A percentile compares a stretch with the other conserved stretches of the same genome.
phyloP scores from a whole-genome alignment of 2,329 filamentous ascomycete genomes.

The Colletotrichum shisoi region DNA sequence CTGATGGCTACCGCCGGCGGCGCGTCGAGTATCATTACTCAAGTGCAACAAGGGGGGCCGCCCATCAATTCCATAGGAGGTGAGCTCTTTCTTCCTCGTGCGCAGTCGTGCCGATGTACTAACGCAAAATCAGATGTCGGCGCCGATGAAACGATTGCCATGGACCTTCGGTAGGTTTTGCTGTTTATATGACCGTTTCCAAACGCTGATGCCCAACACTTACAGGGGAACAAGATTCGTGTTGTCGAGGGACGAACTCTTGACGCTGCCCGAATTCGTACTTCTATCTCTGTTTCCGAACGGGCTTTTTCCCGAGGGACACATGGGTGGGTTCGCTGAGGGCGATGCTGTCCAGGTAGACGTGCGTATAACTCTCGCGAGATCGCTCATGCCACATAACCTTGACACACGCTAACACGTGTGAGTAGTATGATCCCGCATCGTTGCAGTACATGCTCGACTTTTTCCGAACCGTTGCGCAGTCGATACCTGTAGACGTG shows the following conservation, averaged over 20 bases:
- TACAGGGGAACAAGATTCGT: conserved; percentile 89
- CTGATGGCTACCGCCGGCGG: conserved; percentile 98
- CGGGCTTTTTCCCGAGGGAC: conserved; percentile 94
- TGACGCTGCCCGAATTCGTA: conserved; percentile 96
- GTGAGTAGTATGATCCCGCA: conserved; percentile 85
- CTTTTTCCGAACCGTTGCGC: conserved; percentile 94
- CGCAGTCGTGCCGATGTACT: conserved; percentile 27
- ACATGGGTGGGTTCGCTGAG: conserved; percentile 91
- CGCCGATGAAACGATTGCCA: conserved; percentile 90
- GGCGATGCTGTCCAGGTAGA: conserved; percentile 96
- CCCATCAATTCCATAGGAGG: conserved; percentile 89
- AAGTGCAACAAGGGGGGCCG: conserved; percentile 93
- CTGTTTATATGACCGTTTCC: background rate
- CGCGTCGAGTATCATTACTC: conserved; percentile 97
- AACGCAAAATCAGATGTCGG: conserved; percentile 67
- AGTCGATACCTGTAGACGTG: conserved; percentile 84
- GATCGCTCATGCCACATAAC: background rate
- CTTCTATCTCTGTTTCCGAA: conserved; percentile 97
- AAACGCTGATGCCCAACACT: conserved; percentile 44
- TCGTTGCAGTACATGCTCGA: conserved; percentile 99
- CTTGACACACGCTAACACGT: background rate
- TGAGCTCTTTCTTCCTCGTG: conserved; percentile 52
- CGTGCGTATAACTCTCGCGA: conserved; percentile 67
- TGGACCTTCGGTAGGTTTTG: conserved; percentile 82
- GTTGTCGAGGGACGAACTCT: conserved; percentile 89